A percentile compares a stretch with the other conserved stretches of the same genome.
Conservation (phyloP, 2,329 filamentous ascomycete species). For the Fusarium globosum region DNA sequence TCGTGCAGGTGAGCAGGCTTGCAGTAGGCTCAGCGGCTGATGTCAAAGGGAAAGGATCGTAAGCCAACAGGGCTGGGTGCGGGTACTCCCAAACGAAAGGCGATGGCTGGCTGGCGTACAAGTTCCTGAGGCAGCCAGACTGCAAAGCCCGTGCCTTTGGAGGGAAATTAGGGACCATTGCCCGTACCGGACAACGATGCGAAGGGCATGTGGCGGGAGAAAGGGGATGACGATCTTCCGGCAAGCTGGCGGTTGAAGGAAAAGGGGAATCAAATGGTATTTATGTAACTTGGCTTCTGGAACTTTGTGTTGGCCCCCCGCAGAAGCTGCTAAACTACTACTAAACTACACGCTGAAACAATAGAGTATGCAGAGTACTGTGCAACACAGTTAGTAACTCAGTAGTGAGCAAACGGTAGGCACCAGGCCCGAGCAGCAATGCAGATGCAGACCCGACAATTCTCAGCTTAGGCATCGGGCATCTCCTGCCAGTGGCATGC, state of each 20-base stretch:
- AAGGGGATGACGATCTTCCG: slow-evolving; percentile 32
- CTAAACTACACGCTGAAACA: slow-evolving; percentile 16
- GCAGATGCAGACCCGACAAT: neutral
- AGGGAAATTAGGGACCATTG: slow-evolving; percentile 38
- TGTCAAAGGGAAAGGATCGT: slow-evolving; percentile 39
- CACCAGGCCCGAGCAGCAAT: slow-evolving; percentile 13
- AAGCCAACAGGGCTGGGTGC: slow-evolving; percentile 42
- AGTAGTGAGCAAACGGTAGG: slow-evolving; percentile 11
- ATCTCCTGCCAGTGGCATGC: slow-evolving; percentile 17
- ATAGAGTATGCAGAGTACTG: neutral
- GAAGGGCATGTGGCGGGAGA: slow-evolving; percentile 19
- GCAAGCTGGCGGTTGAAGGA: slow-evolving; percentile 16
- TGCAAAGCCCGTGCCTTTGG: slow-evolving; percentile 29
- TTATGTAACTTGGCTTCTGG: slow-evolving; percentile 30
- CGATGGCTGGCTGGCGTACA: slow-evolving; percentile 25
- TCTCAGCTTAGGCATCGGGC: slow-evolving; percentile 21
- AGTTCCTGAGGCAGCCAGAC: slow-evolving; percentile 17
- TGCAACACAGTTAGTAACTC: slow-evolving; percentile 9
- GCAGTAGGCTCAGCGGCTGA: slow-evolving; percentile 40
- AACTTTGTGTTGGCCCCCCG: slow-evolving; percentile 10
- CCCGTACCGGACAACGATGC: slow-evolving; percentile 24
- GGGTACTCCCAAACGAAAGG: slow-evolving; percentile 25
- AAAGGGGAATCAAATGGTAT: slow-evolving; percentile 17
- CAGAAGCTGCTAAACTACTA: slow-evolving; percentile 6
- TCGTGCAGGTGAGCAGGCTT: slow-evolving; percentile 36